A percentile compares a stretch with the other conserved stretches of the same genome.
phyloP scores from a whole-genome alignment of 805 yeast genomes.

The Kuraishia piskuri region DNA sequence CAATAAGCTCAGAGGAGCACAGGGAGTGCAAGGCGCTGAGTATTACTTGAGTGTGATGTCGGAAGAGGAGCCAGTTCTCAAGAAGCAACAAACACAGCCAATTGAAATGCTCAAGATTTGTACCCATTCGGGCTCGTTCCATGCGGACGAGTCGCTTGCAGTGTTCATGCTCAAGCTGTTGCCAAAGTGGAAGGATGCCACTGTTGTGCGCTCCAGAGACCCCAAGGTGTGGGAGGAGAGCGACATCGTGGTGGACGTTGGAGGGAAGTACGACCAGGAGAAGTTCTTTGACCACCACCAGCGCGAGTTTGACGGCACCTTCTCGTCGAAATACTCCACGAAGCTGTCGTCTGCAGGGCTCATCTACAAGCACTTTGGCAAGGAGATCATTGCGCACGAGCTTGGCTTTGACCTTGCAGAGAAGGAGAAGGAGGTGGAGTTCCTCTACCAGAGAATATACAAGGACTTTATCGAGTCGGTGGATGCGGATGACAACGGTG shows the following conservation, averaged over 20 bases:
- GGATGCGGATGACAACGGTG: slow-evolving; percentile 95
- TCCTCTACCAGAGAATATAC: slow-evolving; percentile 72
- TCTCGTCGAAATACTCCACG: slow-evolving; percentile 54
- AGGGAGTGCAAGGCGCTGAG: no score
- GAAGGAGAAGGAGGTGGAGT: slow-evolving; percentile 38
- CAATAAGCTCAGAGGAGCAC: no score
- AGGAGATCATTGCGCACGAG: slow-evolving; percentile 50
- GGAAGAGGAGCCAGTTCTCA: slow-evolving; percentile 4
- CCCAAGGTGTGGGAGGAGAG: slow-evolving; percentile 75
- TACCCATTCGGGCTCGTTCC: slow-evolving; percentile 90
- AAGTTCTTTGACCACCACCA: slow-evolving; percentile 96
- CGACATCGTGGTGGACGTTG: slow-evolving; percentile 92
- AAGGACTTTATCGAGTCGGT: slow-evolving; percentile 81
- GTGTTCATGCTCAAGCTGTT: slow-evolving; percentile 73
- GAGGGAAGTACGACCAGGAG: slow-evolving; percentile 80
- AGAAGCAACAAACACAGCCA: slow-evolving; percentile 19
- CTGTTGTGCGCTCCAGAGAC: slow-evolving; percentile 75
- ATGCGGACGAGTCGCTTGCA: slow-evolving; percentile 95
- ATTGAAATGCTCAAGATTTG: slow-evolving; percentile 51
- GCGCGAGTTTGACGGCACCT: slow-evolving; percentile 76
- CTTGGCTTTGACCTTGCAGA: slow-evolving; percentile 29
- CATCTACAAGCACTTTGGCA: slow-evolving; percentile 80
- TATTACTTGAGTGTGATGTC: no score
- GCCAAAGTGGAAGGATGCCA: slow-evolving; percentile 60
- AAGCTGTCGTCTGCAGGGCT: slow-evolving; percentile 92